phyloP scores from a whole-genome alignment of 495 filamentous ascomycete genomes.

The Astrothelium macrocarpum region DNA sequence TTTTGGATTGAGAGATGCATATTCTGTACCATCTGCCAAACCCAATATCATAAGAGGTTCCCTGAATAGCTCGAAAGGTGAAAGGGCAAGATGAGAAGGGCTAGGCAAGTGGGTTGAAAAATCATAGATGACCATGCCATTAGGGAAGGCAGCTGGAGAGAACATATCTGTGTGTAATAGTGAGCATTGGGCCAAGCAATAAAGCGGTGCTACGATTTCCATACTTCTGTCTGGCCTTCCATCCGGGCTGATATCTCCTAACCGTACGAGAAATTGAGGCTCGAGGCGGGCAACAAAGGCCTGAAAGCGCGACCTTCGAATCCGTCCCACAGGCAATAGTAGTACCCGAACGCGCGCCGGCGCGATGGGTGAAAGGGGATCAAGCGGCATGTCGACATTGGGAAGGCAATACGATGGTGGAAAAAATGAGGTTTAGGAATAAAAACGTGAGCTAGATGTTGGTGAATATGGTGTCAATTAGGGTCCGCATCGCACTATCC shows the following conservation, averaged over 20 bases:
- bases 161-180: slow-evolving; percentile 63
- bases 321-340: slow-evolving; percentile 74
- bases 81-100: slow-evolving; percentile 42
- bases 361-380: slow-evolving; percentile 61
- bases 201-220: neutral
- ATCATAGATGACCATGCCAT: slow-evolving; percentile 83
- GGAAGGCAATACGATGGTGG: neutral
- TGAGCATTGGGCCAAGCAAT: neutral
- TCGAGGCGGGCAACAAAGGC: slow-evolving; percentile 69
- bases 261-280: slow-evolving; percentile 71
- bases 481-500: neutral
- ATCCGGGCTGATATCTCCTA: slow-evolving; percentile 88
- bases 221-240: slow-evolving; percentile 77
- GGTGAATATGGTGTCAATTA: neutral
- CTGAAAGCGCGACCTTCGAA: slow-evolving; percentile 71
- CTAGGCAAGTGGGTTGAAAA: slow-evolving; percentile 69
- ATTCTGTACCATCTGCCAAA: slow-evolving; percentile 48
- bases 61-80: slow-evolving; percentile 76
- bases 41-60: slow-evolving; percentile 73
- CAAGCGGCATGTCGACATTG: slow-evolving; percentile 4
- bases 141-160: slow-evolving; percentile 83
- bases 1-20: slow-evolving; percentile 14
- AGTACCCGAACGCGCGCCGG: slow-evolving; percentile 80
- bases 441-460: neutral
- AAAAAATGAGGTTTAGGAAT: neutral